Percentiles rank a stretch among this genome's conserved stretches.
phyloP scores from a whole-genome alignment of 441 rosid genomes.

The Adansonia gregorii region DNA sequence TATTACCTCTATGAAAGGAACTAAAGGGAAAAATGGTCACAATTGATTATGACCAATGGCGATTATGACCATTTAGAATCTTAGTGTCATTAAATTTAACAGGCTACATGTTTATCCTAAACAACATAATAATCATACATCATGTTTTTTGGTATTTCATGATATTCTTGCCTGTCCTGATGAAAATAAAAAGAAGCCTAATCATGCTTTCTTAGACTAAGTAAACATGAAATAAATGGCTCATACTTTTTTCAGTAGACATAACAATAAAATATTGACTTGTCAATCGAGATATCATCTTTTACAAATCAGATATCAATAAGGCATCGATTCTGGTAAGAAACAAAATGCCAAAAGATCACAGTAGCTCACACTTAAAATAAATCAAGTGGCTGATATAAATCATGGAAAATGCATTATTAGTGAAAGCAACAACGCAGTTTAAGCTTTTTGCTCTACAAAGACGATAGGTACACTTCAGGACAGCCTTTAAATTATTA shows the following conservation, averaged over 20 bases:
- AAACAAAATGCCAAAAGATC: not conserved
- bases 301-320: not conserved
- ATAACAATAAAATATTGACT: not conserved
- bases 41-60: not conserved
- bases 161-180: not conserved
- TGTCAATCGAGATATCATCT: not conserved
- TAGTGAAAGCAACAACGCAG: slow-evolving; percentile 10
- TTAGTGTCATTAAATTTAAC: not conserved
- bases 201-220: not conserved
- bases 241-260: not conserved
- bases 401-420: slow-evolving; percentile 13
- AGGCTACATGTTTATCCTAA: slow-evolving; percentile 2
- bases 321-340: not conserved
- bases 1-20: not conserved
- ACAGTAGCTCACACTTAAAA: not conserved
- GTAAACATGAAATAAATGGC: not conserved
- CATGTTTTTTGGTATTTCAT: not conserved
- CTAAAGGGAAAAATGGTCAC: not conserved
- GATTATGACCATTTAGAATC: not conserved
- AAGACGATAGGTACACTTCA: not conserved
- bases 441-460: not conserved
- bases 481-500: not conserved
- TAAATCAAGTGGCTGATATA: not conserved
- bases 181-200: not conserved
- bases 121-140: not conserved